These are phyloP conservation scores for Aureobasidium vineae DNA, from an alignment of 2,329 filamentous ascomycete genomes.

Conservation along the genomic window DNA sequence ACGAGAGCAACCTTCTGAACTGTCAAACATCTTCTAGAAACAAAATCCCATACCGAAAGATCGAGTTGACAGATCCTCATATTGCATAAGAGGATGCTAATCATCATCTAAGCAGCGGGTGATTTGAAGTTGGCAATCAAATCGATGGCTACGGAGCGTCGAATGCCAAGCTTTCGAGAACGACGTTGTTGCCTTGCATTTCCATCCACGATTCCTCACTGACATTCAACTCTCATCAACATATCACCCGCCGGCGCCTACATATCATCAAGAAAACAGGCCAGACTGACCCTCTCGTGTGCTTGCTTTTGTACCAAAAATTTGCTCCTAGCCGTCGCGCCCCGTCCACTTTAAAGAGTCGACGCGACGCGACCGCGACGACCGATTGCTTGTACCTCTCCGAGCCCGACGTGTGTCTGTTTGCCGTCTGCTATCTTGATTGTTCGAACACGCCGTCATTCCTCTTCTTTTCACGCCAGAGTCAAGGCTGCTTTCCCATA, in stretches of 20 bases:
- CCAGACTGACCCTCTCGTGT: slow-evolving; percentile 7
- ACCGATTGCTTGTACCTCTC: slow-evolving; percentile 2
- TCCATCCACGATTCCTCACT: neutral
- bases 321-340: neutral
- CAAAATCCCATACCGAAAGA: too few species aligned
- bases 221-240: neutral
- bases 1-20: too few species aligned
- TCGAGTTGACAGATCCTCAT: too few species aligned
- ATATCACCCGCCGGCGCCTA: neutral
- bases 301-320: neutral
- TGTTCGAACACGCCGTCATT: neutral
- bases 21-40: too few species aligned
- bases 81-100: too few species aligned
- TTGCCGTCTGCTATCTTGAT: neutral
- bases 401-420: slow-evolving; percentile 11
- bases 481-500: neutral
- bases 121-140: too few species aligned
- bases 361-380: slow-evolving; percentile 18
- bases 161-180: neutral
- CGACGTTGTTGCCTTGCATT: neutral
- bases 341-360: neutral
- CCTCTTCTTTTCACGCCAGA: neutral
- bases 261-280: neutral
- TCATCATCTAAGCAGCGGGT: too few species aligned
- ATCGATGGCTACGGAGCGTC: too few species aligned